phyloP scores from a whole-genome alignment of 176 grass and related monocot species.

The Chloris gayana region DNA sequence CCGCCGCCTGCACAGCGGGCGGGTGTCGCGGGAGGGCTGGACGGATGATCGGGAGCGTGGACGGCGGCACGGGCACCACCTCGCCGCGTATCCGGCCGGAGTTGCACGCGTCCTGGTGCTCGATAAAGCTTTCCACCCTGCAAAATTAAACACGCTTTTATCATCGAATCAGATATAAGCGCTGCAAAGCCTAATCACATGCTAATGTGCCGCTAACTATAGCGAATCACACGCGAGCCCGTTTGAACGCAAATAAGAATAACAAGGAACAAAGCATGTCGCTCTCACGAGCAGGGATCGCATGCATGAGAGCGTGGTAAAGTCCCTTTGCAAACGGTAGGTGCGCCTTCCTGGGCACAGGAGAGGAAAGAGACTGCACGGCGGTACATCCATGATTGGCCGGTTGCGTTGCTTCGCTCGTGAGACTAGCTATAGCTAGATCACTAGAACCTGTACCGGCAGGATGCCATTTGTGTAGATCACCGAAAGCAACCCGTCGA shows the following conservation, averaged over 20 bases:
- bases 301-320: background rate
- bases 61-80: conserved; percentile 10
- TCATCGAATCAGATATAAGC: background rate
- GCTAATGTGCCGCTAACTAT: no score
- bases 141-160: background rate
- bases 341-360: conserved; percentile 1
- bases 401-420: background rate
- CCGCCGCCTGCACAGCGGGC: background rate
- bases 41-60: conserved; percentile 39
- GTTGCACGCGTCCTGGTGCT: conserved; percentile 96
- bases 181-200: no score
- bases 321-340: conserved; percentile 21
- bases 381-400: background rate
- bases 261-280: background rate
- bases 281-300: background rate
- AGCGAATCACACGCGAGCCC: background rate
- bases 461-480: background rate
- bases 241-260: background rate
- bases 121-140: conserved; percentile 98
- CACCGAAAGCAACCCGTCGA: conserved; percentile 32
- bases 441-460: background rate
- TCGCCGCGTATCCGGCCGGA: conserved; percentile 59
- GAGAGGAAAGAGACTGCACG: conserved; percentile 21
- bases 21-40: background rate
- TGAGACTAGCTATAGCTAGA: background rate